Evolutionary conservation across 345 rosid genomes (phyloP).

Genomic region (Orychophragmus violaceus): DNA sequence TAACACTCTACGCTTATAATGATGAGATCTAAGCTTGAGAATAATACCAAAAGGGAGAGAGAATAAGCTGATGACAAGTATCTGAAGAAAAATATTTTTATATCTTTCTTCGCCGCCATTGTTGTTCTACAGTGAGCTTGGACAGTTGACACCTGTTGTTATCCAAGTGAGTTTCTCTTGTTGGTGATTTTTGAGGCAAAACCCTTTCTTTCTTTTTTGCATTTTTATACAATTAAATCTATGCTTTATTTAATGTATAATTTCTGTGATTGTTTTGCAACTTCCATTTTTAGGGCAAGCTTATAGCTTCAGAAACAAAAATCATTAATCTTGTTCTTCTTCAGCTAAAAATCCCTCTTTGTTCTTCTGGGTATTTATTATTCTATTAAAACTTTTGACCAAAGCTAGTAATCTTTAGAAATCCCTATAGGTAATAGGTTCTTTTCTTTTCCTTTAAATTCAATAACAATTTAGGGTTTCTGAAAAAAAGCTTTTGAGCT

Average conservation of each 20-base stretch:
- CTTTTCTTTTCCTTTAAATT: too few species aligned
- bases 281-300: conserved; percentile 24
- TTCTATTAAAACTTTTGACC: neutral
- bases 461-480: conserved; percentile 26
- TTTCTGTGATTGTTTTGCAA: conserved; percentile 1
- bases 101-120: conserved; percentile 20
- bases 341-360: neutral
- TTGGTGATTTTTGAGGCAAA: conserved; percentile 31
- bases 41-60: neutral
- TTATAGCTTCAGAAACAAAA: conserved; percentile 5
- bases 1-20: neutral
- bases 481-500: conserved; percentile 28
- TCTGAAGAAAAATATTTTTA: neutral
- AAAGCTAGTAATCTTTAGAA: neutral
- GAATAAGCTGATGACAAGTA: neutral
- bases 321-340: neutral
- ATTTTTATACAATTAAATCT: neutral
- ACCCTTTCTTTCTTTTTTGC: neutral
- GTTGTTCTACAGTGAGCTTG: conserved; percentile 26
- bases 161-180: conserved; percentile 30
- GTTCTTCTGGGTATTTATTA: neutral
- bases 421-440: neutral
- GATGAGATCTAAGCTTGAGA: conserved; percentile 25
- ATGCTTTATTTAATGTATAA: conserved; percentile 4
- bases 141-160: conserved; percentile 38